Conservation (phyloP, 495 filamentous ascomycete genomes). For the Penicillium turbatum region DNA sequence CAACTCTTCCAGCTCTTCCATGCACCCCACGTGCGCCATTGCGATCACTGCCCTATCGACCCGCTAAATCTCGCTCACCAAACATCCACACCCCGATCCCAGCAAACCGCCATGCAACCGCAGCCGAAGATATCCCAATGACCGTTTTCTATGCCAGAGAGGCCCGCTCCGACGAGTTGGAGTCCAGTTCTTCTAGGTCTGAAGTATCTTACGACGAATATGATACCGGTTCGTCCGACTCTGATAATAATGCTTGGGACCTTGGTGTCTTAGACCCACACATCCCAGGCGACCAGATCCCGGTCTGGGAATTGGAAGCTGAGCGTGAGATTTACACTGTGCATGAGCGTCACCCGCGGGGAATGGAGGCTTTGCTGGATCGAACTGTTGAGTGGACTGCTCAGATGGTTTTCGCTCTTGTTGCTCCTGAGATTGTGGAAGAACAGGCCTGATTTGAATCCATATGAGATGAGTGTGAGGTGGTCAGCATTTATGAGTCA, state of each 20-base stretch:
- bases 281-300: neutral
- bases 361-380: constrained; percentile 1
- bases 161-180: neutral
- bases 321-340: neutral
- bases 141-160: neutral
- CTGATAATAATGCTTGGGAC: neutral
- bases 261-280: neutral
- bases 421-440: neutral
- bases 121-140: no score
- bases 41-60: no score
- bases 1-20: no score
- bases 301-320: constrained; percentile 3
- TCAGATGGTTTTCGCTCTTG: neutral
- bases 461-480: no score
- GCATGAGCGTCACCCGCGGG: neutral
- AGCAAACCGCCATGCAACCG: neutral
- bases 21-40: neutral
- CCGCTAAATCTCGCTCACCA: no score
- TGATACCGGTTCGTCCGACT: neutral
- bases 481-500: no score
- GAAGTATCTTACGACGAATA: neutral
- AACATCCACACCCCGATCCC: neutral
- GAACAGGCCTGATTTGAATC: no score
- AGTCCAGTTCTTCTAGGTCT: neutral
- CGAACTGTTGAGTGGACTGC: constrained; percentile 6